Evolutionary conservation across 2,329 filamentous ascomycete species (phyloP).

Genomic region (Venturia asperata): DNA sequence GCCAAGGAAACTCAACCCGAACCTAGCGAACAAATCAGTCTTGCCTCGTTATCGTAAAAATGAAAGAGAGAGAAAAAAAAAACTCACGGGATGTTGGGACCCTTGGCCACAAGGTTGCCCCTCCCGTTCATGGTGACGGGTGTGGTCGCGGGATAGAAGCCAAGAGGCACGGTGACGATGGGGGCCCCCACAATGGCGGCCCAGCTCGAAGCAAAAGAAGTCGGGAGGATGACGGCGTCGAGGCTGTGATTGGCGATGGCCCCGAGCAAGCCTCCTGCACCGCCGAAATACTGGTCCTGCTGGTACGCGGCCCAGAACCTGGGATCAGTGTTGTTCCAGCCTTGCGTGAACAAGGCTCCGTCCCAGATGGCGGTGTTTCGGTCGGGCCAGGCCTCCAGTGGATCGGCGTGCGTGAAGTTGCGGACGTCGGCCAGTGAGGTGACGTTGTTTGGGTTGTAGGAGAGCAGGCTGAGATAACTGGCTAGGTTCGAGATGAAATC

Average conservation of each 20-base stretch:
- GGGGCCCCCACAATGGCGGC: slow-evolving; percentile 54
- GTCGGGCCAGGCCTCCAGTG: slow-evolving; percentile 52
- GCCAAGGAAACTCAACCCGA: slow-evolving; percentile 59
- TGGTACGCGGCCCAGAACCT: slow-evolving; percentile 53
- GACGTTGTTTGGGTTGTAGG: slow-evolving; percentile 52
- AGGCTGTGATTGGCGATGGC: slow-evolving; percentile 51
- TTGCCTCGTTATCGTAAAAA: background rate
- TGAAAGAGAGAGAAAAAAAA: background rate
- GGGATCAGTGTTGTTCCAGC: slow-evolving; percentile 50
- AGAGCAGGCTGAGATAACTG: slow-evolving; percentile 51
- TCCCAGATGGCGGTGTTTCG: slow-evolving; percentile 56
- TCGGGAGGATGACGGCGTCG: slow-evolving; percentile 57
- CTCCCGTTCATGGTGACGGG: slow-evolving; percentile 40
- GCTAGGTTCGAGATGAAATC: slow-evolving; percentile 55
- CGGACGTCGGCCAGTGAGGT: slow-evolving; percentile 45
- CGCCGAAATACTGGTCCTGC: slow-evolving; percentile 47
- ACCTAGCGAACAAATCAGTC: slow-evolving; percentile 27
- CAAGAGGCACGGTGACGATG: slow-evolving; percentile 57
- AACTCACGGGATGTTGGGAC: slow-evolving; percentile 43
- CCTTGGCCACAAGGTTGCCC: slow-evolving; percentile 47
- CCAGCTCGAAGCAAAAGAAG: slow-evolving; percentile 40
- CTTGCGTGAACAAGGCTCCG: slow-evolving; percentile 38
- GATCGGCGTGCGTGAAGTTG: slow-evolving; percentile 48
- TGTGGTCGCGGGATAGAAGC: slow-evolving; percentile 46
- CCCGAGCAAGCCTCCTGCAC: slow-evolving; percentile 53